Evolutionary conservation across 805 yeast genomes (phyloP), one percentile per base, ranked within the genome.

Genomic region (Cephaloascus albidus): DNA sequence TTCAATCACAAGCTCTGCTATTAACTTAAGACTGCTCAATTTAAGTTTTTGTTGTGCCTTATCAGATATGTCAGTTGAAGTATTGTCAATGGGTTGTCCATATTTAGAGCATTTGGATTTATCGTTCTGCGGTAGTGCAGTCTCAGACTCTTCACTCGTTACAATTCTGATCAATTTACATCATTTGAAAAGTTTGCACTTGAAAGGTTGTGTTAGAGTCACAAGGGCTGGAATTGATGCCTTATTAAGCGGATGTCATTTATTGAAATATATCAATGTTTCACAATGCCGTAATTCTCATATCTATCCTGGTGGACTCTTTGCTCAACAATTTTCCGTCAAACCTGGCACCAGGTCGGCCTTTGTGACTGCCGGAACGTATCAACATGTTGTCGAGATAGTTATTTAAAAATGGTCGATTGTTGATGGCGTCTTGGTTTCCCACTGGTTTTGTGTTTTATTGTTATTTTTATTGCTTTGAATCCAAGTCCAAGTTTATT

Each of bases 81-180:
- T 80, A 2, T 55, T 84, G 17, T 70, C 83, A 44, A 58, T 78
- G 15, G 83, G 85, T n/a, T 81, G 87, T 50, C 79, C 74, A 37
- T 55, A 64, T 4, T 55, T 84, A 42, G 54, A 63, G 34, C 55
- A 58, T 17, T 58, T 84, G 43, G 80, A 81, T 47, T 54, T 83
- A 27, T 76, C 85, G 8, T 84, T 81, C 50, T 84, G 90, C 57
- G 90, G 90, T 3, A 72, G 83, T 23, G 89, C 90, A 1, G 87
- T 84, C 4, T 78, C 86, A 50, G 90, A 84, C 49, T 69, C 78
- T 15, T 76, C 87, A 1, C 54, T 83, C 32, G 66, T 76, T 30
- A 72, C 81, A 1, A 66, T 84, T 8, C 75, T 85, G 2, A 53
- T 74, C 27, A 74, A 77, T 45, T 58, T 82, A 44, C 59, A 68